Conservation (phyloP, 208 protist species). For the Trypanosoma avium region DNA sequence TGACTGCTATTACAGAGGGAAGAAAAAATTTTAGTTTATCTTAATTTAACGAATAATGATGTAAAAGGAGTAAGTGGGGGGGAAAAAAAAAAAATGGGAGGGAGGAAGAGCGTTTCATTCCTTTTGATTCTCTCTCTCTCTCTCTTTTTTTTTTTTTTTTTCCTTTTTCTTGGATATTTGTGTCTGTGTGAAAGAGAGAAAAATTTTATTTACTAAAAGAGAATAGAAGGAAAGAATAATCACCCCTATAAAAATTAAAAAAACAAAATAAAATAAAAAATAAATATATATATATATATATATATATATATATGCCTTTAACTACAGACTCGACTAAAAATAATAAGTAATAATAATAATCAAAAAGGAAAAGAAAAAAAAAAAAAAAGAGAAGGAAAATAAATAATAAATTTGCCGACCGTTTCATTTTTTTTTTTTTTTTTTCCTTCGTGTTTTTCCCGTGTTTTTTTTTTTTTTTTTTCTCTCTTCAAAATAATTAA, state of each 20-base stretch:
- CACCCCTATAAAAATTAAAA: too few species aligned
- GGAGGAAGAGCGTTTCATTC: too few species aligned
- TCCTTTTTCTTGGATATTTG: background rate
- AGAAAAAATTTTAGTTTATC: constrained; percentile 88
- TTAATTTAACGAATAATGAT: constrained; percentile 27
- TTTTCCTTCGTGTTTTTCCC: background rate
- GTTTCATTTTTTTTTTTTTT: constrained; percentile 1
- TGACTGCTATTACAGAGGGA: constrained; percentile 80
- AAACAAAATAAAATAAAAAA: too few species aligned
- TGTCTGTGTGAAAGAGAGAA: background rate
- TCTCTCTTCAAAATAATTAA: too few species aligned
- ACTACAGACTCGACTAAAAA: too few species aligned
- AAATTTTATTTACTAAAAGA: background rate
- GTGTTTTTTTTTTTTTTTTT: too few species aligned
- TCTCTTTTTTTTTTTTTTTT: constrained; percentile 22
- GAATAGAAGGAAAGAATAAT: too few species aligned
- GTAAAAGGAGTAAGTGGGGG: background rate
- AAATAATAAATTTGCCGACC: too few species aligned
- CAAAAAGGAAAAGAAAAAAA: constrained; percentile 1
- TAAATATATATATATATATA: too few species aligned
- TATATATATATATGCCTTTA: too few species aligned
- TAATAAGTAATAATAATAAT: constrained; percentile 5
- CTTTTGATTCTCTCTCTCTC: too few species aligned
- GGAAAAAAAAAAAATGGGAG: constrained; percentile 7
- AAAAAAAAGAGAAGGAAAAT: constrained; percentile 18